phyloP scores from a whole-genome alignment of 73 alveolate species.

The Tetrahymena thermophila region DNA sequence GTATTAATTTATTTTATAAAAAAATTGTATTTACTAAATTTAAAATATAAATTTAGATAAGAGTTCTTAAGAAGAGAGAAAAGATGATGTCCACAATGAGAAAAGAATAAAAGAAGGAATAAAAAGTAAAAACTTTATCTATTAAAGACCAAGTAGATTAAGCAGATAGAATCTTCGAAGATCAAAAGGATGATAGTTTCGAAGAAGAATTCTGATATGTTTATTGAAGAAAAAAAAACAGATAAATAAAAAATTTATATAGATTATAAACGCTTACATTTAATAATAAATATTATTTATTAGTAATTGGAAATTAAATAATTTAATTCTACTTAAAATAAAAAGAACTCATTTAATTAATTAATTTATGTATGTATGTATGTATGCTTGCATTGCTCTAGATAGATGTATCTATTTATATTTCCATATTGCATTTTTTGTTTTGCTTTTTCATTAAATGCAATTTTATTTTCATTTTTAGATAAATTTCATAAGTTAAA shows the following conservation, averaged over 20 bases:
- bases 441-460: not conserved
- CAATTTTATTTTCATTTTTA: not conserved
- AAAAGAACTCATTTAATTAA: no score
- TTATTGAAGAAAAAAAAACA: not conserved
- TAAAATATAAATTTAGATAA: not conserved
- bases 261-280: no score
- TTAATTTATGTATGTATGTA: no score
- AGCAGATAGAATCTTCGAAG: constrained; percentile 30
- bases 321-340: not conserved
- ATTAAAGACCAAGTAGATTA: constrained; percentile 10
- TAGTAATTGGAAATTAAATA: not conserved
- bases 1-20: not conserved
- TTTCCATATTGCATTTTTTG: not conserved
- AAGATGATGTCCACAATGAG: constrained; percentile 22
- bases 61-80: constrained; percentile 14
- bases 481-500: no score
- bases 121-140: not conserved
- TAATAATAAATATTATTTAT: no score
- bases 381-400: no score
- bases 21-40: not conserved
- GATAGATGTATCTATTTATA: not conserved
- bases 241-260: not conserved
- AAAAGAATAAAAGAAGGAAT: not conserved
- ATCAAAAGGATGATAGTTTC: not conserved
- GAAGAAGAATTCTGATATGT: constrained; percentile 1